Evolutionary conservation across 2,329 filamentous ascomycete genomes (phyloP).

Genomic region (Rutstroemia sp.): DNA sequence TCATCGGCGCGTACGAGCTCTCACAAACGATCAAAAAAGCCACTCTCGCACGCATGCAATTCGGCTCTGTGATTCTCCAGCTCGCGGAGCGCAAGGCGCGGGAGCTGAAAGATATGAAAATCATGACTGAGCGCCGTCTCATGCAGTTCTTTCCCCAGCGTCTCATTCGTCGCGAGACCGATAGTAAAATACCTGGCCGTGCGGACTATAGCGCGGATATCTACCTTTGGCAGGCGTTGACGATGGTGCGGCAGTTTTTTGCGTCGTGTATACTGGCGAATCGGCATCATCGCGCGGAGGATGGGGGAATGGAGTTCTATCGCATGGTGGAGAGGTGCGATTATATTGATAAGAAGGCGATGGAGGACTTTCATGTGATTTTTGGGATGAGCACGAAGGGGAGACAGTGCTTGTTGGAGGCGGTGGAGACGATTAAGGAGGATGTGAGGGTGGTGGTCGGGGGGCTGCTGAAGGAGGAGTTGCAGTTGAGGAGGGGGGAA

Average conservation of each 20-base stretch:
- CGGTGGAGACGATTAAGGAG: conserved; percentile 4
- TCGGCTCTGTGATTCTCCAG: conserved; percentile 9
- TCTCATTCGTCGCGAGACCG: conserved; percentile 16
- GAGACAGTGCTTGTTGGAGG: conserved; percentile 4
- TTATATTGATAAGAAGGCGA: conserved; percentile 11
- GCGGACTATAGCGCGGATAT: conserved; percentile 24
- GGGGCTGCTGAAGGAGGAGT: conserved; percentile 1
- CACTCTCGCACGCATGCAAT: not conserved
- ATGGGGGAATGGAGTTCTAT: conserved; percentile 25
- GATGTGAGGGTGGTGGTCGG: conserved; percentile 1
- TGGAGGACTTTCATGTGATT: conserved; percentile 2
- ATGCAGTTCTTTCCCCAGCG: conserved; percentile 18
- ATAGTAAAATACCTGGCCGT: conserved; percentile 17
- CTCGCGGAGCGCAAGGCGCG: conserved; percentile 17
- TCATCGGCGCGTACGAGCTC: conserved; percentile 20
- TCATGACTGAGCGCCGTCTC: conserved; percentile 17
- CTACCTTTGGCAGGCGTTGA: conserved; percentile 24
- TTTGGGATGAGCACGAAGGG: conserved; percentile 8
- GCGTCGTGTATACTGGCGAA: conserved; percentile 11
- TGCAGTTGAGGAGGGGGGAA: not conserved
- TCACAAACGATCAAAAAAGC: conserved; percentile 11
- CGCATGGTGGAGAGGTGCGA: conserved; percentile 15
- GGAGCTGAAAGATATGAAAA: conserved; percentile 20
- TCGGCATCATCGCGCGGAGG: conserved; percentile 16
- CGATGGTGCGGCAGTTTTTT: conserved; percentile 21